Base-by-base conservation (phyloP, 179 eudicot genomes). In the Pouteria campechiana region DNA sequence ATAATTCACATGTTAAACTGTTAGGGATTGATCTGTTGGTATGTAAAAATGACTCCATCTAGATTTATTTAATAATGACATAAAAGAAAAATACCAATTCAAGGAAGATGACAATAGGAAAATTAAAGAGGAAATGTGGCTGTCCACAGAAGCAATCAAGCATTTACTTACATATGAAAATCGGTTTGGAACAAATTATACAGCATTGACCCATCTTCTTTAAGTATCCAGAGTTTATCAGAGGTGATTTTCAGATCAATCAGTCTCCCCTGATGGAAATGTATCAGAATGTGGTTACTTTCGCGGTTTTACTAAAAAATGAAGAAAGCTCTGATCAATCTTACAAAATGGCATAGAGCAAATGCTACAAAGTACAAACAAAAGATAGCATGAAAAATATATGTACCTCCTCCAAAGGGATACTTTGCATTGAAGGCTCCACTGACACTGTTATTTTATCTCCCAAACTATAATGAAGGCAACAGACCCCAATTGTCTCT, bases 141-240 rank as follows among this genome's bases (percentile, higher is more conserved):
- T n/a, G n/a, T n/a, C n/a, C n/a, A n/a, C n/a, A n/a, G n/a, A n/a
- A n/a, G n/a, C n/a, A n/a, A n/a, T n/a, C n/a, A n/a, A n/a, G n/a
- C n/a, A n/a, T n/a, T n/a, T 21, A 55, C 82, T 66, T 75, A 90
- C 98, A 48, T 50, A 4, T 52, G 54, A 44, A 25, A 46, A 64
- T 52, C 61, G 22, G 55, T 25, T 58, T 37, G 29, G 44, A 54
- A 42, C 48, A 90, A 52, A 38, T 58, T 67, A 28, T 62, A 74
- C 74, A 64, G 58, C 42, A 71, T 44, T 35, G 86, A 51, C 37
- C 75, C 84, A 49, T 85, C 83, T 66, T 79, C 98, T 54, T 64
- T 79, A 16, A 90, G 73, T 54, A 86, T 46, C 94, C 94, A 90
- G 42, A 90, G 58, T 51, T 79, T 86, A 55, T 55, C 47, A 41